phyloP scores from a whole-genome alignment of 2,329 filamentous ascomycete species.

The Aspergillus japonicus region DNA sequence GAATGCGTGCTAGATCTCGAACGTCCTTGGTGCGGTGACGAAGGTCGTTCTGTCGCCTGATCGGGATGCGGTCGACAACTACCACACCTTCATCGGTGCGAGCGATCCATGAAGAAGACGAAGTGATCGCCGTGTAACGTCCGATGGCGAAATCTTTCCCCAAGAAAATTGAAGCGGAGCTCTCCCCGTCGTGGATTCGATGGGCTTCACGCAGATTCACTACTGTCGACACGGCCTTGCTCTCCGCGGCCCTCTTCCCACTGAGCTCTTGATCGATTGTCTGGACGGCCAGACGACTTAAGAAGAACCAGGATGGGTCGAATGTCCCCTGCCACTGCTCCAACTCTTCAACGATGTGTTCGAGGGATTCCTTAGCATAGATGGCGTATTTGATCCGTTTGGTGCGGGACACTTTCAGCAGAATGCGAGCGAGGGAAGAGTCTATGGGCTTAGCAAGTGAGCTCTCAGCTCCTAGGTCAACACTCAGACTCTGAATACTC shows the following conservation, averaged over 20 bases:
- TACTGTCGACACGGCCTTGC: background rate
- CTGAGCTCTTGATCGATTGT: background rate
- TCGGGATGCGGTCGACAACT: background rate
- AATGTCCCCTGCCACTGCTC: background rate
- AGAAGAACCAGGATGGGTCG: conserved; percentile 2
- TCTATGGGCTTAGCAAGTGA: background rate
- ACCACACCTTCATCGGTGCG: background rate
- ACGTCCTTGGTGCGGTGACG: background rate
- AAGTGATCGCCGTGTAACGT: too few species aligned
- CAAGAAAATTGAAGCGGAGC: background rate
- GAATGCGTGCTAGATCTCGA: background rate
- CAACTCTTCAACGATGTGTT: background rate
- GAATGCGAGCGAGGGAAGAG: background rate
- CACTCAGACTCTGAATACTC: background rate
- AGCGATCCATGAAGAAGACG: background rate
- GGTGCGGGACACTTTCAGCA: background rate
- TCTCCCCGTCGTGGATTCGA: background rate
- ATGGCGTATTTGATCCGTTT: background rate
- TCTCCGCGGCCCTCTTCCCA: background rate
- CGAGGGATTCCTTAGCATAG: background rate
- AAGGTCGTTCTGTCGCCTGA: background rate
- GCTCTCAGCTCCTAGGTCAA: background rate
- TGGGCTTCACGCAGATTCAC: background rate
- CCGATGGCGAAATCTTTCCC: background rate
- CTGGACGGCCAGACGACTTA: background rate